Evolutionary conservation across 2,329 filamentous ascomycete genomes (phyloP), one percentile per base, ranked within the genome.

Genomic region (Uncinocarpus reesii): DNA sequence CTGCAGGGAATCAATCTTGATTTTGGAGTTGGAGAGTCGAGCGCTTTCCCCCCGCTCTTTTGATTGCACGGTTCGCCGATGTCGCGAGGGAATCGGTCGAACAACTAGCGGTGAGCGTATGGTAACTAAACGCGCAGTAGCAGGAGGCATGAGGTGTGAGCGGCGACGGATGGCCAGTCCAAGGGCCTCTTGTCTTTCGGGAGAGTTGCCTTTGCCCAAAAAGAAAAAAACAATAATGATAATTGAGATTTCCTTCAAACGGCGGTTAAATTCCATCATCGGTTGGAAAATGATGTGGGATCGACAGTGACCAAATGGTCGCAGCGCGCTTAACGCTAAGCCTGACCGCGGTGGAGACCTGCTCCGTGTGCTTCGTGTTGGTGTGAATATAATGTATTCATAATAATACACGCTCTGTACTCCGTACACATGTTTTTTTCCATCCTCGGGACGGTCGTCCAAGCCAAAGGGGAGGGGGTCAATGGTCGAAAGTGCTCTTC

Each of bases 281-380:
- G 11, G 15, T 16, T 38, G 3, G 28, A 15, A 24, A 31, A 15
- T n/a, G 32, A 37, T 29, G 7, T 11, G 16, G 15, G 43, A 46
- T 46, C 43, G 34, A 38, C 43, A 23, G 29, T 13, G 28, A 43
- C 41, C 29, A 43, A 43, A 31, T 24, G 43, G 35, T 24, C 43
- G 43, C 34, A 46, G 34, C 31, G 43, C 43, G 43, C 43, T 46
- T 46, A 46, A 46, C 43, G 29, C 34, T 46, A 38, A 38, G 38
- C 29, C 43, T 46, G 43, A 34, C n/a, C 43, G 43, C 43, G 43
- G 34, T 24, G n/a, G 42, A 29, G 8, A 38, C 10, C 18, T 5
- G n/a, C n/a, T n/a, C n/a, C n/a, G n/a, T n/a, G n/a, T n/a, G n/a
- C n/a, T n/a, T n/a, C n/a, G n/a, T n/a, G n/a, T n/a, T n/a, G n/a